Conservation (phyloP, 2,329 filamentous ascomycete species). For the Didymella exigua region DNA sequence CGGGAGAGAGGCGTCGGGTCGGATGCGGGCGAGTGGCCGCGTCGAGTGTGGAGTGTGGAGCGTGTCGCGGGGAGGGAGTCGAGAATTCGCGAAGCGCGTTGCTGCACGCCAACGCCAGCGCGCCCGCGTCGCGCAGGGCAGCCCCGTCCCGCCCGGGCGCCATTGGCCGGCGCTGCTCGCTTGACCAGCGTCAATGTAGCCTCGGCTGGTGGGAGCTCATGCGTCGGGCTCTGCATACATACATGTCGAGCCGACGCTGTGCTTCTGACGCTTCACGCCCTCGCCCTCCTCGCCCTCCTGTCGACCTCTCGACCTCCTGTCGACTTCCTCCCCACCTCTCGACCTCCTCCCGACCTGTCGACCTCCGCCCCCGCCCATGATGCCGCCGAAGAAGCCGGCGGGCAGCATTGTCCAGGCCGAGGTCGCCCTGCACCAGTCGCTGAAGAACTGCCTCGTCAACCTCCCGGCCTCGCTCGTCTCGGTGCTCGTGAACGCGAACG, state of each 20-base stretch:
- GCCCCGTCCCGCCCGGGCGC: background rate
- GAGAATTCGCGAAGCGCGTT: conserved; percentile 36
- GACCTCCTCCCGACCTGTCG: too few relatives aligned
- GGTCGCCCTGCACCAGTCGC: conserved; percentile 75
- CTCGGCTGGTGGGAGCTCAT: conserved; percentile 32
- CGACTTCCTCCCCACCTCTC: conserved; percentile 4
- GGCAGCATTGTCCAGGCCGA: conserved; percentile 71
- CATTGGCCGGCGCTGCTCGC: conserved; percentile 26
- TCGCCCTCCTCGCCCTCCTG: too few relatives aligned
- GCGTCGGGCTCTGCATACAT: background rate
- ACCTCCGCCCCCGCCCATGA: conserved; percentile 16
- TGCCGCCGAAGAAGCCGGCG: conserved; percentile 53
- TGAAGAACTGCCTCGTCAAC: conserved; percentile 96
- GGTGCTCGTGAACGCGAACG: conserved; percentile 85
- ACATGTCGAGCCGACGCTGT: background rate
- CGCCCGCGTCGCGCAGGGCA: conserved; percentile 22
- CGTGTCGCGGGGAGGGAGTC: conserved; percentile 25
- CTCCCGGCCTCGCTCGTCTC: conserved; percentile 83
- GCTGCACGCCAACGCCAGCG: conserved; percentile 27
- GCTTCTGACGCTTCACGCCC: background rate
- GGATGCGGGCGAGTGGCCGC: conserved; percentile 16
- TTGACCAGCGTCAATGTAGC: conserved; percentile 32
- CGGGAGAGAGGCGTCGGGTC: conserved; percentile 9
- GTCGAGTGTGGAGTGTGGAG: background rate
- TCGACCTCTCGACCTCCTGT: too few relatives aligned